Base-by-base conservation (phyloP, 2,329 filamentous ascomycete species). In the Fusarium sp. region DNA sequence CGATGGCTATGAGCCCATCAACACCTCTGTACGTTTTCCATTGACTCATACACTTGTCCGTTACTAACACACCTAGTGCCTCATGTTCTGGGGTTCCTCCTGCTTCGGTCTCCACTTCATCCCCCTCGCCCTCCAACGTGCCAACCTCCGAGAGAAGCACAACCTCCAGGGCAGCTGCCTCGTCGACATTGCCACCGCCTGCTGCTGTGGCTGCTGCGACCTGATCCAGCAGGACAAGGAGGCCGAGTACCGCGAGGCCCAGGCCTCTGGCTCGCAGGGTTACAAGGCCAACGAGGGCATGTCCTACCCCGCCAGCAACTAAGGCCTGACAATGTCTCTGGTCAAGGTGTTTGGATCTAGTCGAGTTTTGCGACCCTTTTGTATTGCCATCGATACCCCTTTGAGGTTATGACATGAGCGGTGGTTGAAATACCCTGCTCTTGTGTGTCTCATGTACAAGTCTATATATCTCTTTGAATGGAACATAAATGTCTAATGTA, bases 211-310 rank as follows among this genome's bases (percentile, higher is more conserved):
- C 24, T 81, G 83, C 79, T 87, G 85, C 78, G 79, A 81, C 53
- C 76, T 87, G 27, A 80, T 85, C 60, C 85, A 87, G 83, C 77
- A 82, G 69, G 85, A 87, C 42, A 87, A 87, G 83, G 85, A 87
- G 79, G 80, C 81, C 3, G 80, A 79, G 58, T 74, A 82, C 67
- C 83, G 81, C 16, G 83, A 83, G 73, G 62, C 74, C 16, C 71
- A 76, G 40, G 31, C 38, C 12, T 42, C 61, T 8, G 49, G 59
- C 10, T 42, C 61, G 2, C 62, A 77, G 49, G 76, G 72, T 29
- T 78, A 78, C 42, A 78, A 76, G 64, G 22, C 66, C 53, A 75
- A 72, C 20, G 76, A 78, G 29, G 69, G 65, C 3, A 78, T 78
- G 76, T 20, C 42, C 4, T 59, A 71, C 11, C 76, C 76, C 12